Evolutionary conservation across 2,329 filamentous ascomycete species (phyloP), one percentile per base, ranked within the genome.

Genomic region (Alternaria sp.): DNA sequence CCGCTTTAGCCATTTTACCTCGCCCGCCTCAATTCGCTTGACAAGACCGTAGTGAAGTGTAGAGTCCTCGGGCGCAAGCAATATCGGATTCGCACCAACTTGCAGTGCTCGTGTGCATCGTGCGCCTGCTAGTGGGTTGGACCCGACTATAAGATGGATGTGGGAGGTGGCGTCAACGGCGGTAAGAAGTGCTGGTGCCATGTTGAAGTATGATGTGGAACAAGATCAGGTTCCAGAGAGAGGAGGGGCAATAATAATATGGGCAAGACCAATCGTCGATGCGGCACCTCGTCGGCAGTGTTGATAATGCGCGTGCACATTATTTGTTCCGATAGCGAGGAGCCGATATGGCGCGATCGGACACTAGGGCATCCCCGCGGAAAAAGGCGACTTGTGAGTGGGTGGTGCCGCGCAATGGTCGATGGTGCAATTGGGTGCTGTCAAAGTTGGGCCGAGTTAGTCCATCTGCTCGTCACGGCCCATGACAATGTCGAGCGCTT

Each of bases 131-230:
- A 99, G 85, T 13, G 94, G 88, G 71, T 93, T 95, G 33, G 90
- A 88, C 58, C 95, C 95, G 63, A 98, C 79, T 70, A 99, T 86
- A 57, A 99, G 83, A 76, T 99, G 95, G 39, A 93, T 78, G 72
- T 92, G 90, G 46, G 81, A 84, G 50, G 83, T 83, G 71, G 87
- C 89, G 74, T 93, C 88, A 65, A 90, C 83, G 48, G 90, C 88
- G 44, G 90, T 89, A 46, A 96, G 86, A 51, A 96, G 83, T 3
- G 88, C 82, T 36, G 83, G 80, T 33, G 76, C 69, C 80, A 83
- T 82, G 54, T 37, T 57, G 56, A 40, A 51, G 28, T 51, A 36
- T 45, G 41, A 14, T 33, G 40, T 48, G 17, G 41, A 33, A 36
- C 11, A 41, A 40, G 2, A 45, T 40, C 26, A 39, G 48, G 51